Evolutionary conservation across 176 grass and related monocot species (phyloP).

Genomic region (Oryza longistaminata): DNA sequence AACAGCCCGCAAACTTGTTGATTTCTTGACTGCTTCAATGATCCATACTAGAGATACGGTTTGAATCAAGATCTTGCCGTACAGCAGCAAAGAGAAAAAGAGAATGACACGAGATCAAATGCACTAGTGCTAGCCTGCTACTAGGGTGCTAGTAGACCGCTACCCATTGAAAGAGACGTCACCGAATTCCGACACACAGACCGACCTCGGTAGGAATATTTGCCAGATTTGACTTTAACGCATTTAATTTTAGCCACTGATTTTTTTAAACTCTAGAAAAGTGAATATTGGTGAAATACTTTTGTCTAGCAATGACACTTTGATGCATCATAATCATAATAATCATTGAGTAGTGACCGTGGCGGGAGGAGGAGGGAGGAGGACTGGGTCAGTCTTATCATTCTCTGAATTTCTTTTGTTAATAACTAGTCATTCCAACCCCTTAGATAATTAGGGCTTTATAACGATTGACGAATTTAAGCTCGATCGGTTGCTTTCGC

Average conservation of each 20-base stretch:
- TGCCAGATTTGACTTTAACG: neutral
- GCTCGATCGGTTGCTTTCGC: neutral
- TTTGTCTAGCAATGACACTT: neutral
- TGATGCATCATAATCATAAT: neutral
- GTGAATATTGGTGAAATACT: neutral
- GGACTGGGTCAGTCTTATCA: constrained; percentile 44
- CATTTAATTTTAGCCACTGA: neutral
- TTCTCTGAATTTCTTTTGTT: neutral
- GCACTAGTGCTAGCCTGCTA: neutral
- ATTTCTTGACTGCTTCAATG: neutral
- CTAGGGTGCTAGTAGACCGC: neutral
- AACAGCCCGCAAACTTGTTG: neutral
- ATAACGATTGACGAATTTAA: neutral
- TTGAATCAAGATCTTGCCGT: neutral
- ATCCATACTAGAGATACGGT: neutral
- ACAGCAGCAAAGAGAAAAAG: neutral
- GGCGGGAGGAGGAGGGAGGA: neutral
- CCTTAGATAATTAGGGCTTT: neutral
- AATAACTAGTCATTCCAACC: neutral
- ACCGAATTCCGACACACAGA: neutral
- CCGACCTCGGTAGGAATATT: neutral
- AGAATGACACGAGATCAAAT: neutral
- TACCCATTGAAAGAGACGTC: neutral
- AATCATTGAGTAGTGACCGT: no score
- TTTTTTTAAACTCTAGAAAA: neutral